A percentile compares a stretch with the other conserved stretches of the same genome.
Conservation (phyloP, 306 rosid species). For the Geum urbanum region DNA sequence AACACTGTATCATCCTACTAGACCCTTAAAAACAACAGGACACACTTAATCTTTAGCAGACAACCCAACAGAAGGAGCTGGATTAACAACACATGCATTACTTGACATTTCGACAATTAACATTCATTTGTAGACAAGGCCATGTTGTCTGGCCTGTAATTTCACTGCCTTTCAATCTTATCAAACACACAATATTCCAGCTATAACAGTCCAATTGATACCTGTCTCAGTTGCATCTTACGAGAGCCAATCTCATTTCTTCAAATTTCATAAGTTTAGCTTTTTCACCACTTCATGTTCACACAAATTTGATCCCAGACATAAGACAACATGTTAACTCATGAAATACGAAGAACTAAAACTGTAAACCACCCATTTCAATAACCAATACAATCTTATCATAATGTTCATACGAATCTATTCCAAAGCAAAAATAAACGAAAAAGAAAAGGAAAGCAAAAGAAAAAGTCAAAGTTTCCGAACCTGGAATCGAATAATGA, state of each 20-base stretch:
- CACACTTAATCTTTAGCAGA: background rate
- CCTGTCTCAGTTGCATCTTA: background rate
- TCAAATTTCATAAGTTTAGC: background rate
- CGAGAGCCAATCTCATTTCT: background rate
- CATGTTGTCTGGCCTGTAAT: too few species aligned
- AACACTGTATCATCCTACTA: background rate
- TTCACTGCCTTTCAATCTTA: too few species aligned
- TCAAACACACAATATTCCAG: background rate
- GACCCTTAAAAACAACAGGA: background rate
- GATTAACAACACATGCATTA: background rate
- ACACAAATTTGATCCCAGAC: background rate
- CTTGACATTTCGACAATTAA: background rate
- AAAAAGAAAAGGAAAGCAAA: too few species aligned
- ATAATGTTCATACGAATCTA: too few species aligned
- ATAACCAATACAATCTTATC: too few species aligned
- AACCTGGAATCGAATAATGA: slow-evolving; percentile 90
- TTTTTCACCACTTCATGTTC: too few species aligned
- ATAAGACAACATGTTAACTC: background rate
- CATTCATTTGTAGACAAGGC: too few species aligned
- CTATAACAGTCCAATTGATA: background rate
- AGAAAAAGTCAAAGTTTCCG: background rate
- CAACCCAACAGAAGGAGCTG: background rate
- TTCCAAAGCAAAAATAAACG: background rate
- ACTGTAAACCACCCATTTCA: background rate
- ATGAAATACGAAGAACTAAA: background rate